Evolutionary conservation across 202 grass and related monocot genomes (phyloP), one percentile per base, ranked within the genome.

Genomic region (Eragrostis tef): DNA sequence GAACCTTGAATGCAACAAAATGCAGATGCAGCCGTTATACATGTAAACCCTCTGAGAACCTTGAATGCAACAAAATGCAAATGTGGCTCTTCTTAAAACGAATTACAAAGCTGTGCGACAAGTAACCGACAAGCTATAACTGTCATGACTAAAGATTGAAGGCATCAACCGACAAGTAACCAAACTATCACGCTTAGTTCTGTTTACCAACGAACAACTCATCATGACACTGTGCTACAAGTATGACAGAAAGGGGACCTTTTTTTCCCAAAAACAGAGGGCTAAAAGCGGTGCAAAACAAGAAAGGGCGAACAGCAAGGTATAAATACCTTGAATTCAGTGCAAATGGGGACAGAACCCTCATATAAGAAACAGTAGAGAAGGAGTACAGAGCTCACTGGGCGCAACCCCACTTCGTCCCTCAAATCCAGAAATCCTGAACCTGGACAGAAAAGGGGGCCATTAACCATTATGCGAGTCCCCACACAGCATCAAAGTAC

Each of bases 401-500:
- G 34, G 39, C 44, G 31, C 52, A 75, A 64, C 45, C 76, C 29
- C 24, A 79, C 63, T 34, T 69, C 54, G 71, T 45, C 44, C 16
- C 58, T 48, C 56, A 48, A 71, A 17, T 39, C 73, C 66, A 47
- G 65, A 48, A 71, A 17, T 39, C 73, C 66, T 65, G 65, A 58
- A 78, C 66, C 47, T 61, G 62, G 51, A 78, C 79, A 73, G 67
- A 50, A 49, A 79, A 16, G 9, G 22, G 57, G 57, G 57, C 57
- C 57, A 60, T 26, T 25, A 61, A 26, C 11, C 61, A 79, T 15
- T 61, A 60, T 61, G 21, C 6, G 21, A 53, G 81, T 74, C 86
- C 68, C 81, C 86, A 83, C 81, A 84, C 19, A 64, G 20, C 42
- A 88, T 50, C 50, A 8, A 74, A 57, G 57, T 73, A 65, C 45